Percentiles rank a stretch among this genome's conserved stretches.
Conservation (phyloP, 1,284 basidiomycete genomes). For the Heterobasidion occidentale region DNA sequence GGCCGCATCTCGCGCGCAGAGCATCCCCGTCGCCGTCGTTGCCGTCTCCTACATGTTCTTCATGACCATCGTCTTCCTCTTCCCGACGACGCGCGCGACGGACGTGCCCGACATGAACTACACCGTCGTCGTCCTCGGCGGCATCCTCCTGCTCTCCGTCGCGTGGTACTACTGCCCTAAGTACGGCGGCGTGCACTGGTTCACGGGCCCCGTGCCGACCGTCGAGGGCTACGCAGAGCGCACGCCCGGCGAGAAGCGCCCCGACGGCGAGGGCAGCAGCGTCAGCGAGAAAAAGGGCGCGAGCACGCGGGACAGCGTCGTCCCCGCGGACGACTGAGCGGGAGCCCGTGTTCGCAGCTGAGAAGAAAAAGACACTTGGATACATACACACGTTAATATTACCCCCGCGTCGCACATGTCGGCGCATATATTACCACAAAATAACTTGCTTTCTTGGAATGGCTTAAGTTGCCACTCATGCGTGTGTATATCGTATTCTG, state of each 20-base stretch:
- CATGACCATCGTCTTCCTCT: slow-evolving; percentile 53
- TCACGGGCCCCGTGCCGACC: slow-evolving; percentile 21
- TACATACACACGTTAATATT: too few relatives aligned
- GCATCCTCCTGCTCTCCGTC: slow-evolving; percentile 45
- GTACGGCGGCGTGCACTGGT: slow-evolving; percentile 67
- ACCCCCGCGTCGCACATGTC: too few relatives aligned
- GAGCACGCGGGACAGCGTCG: too few relatives aligned
- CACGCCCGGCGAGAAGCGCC: neutral
- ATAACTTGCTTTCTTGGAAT: too few relatives aligned
- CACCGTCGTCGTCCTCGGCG: slow-evolving; percentile 50
- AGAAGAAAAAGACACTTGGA: too few relatives aligned
- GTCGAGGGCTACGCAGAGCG: neutral
- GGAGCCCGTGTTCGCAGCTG: too few relatives aligned
- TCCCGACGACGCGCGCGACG: slow-evolving; percentile 46
- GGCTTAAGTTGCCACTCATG: too few relatives aligned
- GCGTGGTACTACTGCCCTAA: slow-evolving; percentile 61
- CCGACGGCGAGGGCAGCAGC: too few relatives aligned
- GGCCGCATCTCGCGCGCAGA: slow-evolving; percentile 25
- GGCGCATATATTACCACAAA: too few relatives aligned
- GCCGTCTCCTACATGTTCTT: slow-evolving; percentile 56
- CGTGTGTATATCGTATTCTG: too few relatives aligned
- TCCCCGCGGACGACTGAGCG: too few relatives aligned
- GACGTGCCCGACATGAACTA: slow-evolving; percentile 57
- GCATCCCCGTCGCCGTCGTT: slow-evolving; percentile 43
- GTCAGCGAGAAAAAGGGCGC: too few relatives aligned